Evolutionary conservation across 441 rosid species (phyloP).

Genomic region (Geranium incanum): DNA sequence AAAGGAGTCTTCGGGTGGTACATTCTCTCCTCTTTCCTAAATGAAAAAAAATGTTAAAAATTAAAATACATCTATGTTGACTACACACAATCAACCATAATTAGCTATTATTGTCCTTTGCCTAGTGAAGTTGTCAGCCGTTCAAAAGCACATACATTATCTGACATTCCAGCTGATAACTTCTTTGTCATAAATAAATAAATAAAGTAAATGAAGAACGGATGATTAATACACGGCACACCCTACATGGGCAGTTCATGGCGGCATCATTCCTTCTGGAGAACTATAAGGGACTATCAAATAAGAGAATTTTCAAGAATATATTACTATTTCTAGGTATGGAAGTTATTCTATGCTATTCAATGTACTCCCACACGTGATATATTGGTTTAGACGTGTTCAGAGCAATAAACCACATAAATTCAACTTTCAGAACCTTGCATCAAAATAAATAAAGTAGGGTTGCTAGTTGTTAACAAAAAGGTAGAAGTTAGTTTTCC

Average conservation of each 20-base stretch:
- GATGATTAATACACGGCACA: not conserved
- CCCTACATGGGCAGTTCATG: not conserved
- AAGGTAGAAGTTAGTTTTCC: conserved; percentile 2
- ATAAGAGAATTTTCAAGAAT: not conserved
- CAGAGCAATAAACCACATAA: not conserved
- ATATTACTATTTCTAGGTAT: not conserved
- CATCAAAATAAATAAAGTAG: not conserved
- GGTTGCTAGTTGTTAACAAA: not conserved
- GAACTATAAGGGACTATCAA: not conserved
- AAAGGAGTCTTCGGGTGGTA: conserved; percentile 95
- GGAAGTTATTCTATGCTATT: not conserved
- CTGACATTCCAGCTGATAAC: not conserved
- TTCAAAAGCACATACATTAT: not conserved
- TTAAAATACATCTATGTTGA: not conserved
- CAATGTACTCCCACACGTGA: not conserved
- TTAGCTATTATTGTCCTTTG: not conserved
- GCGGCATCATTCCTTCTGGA: not conserved
- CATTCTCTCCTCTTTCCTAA: conserved; percentile 95
- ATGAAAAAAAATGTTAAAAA: conserved; percentile 21
- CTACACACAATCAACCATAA: not conserved
- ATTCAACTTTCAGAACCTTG: not conserved
- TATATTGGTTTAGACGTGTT: not conserved
- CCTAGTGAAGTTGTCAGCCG: not conserved
- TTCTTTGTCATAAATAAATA: not conserved
- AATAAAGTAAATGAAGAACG: not conserved